phyloP scores from a whole-genome alignment of 2,329 filamentous ascomycete species.

The Pestalotiopsis sp. region DNA sequence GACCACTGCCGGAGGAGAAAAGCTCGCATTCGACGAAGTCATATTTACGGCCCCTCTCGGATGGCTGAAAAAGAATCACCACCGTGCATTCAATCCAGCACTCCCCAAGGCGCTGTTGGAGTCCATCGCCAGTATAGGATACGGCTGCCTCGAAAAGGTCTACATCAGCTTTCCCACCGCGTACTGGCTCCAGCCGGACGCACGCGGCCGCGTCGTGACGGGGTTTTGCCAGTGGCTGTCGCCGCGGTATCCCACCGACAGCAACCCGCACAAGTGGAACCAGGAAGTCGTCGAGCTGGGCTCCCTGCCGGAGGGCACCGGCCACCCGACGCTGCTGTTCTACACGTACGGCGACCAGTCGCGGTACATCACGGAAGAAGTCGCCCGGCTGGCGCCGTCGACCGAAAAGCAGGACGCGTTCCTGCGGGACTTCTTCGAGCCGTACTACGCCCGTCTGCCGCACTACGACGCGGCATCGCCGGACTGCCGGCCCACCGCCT shows the following conservation, averaged over 20 bases:
- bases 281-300: slow-evolving; percentile 80
- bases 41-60: slow-evolving; percentile 71
- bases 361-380: slow-evolving; percentile 50
- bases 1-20: slow-evolving; percentile 46
- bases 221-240: slow-evolving; percentile 78
- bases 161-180: slow-evolving; percentile 73
- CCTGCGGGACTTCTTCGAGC: slow-evolving; percentile 70
- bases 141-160: slow-evolving; percentile 73
- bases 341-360: slow-evolving; percentile 73
- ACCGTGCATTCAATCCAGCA: slow-evolving; percentile 58
- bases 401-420: slow-evolving; percentile 53
- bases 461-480: slow-evolving; percentile 59
- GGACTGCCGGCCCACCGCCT: slow-evolving; percentile 63
- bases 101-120: slow-evolving; percentile 59
- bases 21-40: slow-evolving; percentile 65
- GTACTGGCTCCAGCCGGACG: slow-evolving; percentile 66
- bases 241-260: slow-evolving; percentile 66
- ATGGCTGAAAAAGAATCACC: slow-evolving; percentile 64
- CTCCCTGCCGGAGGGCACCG: slow-evolving; percentile 57
- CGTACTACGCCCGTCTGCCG: slow-evolving; percentile 78
- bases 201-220: slow-evolving; percentile 47
- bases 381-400: slow-evolving; percentile 41
- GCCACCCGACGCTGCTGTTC: slow-evolving; percentile 85
- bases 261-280: slow-evolving; percentile 69
- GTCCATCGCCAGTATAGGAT: slow-evolving; percentile 68